Evolutionary conservation across 768 basidiomycete species (phyloP).

Genomic region (Hericium alpestre): DNA sequence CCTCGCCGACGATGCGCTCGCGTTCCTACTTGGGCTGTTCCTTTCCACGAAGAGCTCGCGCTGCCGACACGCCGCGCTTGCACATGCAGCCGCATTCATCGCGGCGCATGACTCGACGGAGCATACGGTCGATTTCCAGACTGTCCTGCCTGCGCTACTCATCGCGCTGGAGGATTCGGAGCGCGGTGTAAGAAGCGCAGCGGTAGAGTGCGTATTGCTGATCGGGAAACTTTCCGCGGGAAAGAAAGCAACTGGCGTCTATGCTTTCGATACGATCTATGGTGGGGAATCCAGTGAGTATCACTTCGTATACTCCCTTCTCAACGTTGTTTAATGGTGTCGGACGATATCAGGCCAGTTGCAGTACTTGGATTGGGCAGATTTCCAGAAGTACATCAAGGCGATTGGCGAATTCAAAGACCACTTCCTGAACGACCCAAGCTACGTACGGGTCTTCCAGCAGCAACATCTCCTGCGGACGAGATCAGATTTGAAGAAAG

Average conservation of each 20-base stretch:
- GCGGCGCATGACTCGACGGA: conserved; percentile 51
- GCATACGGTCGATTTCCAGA: conserved; percentile 67
- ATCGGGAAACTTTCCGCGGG: conserved; percentile 29
- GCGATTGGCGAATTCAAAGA: conserved; percentile 39
- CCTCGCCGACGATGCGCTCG: conserved; percentile 58
- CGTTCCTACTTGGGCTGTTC: conserved; percentile 76
- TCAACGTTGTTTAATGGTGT: neutral
- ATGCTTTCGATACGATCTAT: conserved; percentile 67
- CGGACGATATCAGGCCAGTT: conserved; percentile 27
- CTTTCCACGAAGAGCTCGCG: conserved; percentile 19
- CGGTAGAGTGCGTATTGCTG: conserved; percentile 44
- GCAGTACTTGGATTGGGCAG: conserved; percentile 61
- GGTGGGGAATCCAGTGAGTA: conserved; percentile 42
- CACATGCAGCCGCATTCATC: conserved; percentile 73
- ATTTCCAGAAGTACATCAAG: conserved; percentile 48
- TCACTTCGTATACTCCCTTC: neutral
- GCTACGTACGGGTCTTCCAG: conserved; percentile 51
- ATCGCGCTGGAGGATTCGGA: conserved; percentile 44
- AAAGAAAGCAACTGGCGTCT: conserved; percentile 44
- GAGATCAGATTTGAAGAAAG: conserved; percentile 47
- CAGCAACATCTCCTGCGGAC: conserved; percentile 38
- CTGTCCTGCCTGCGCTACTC: conserved; percentile 59
- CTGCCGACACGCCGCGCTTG: conserved; percentile 47
- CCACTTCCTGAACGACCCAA: conserved; percentile 49
- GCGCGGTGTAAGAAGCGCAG: conserved; percentile 33